These are phyloP conservation scores for Aspergillus sergii DNA, from an alignment of 2,329 filamentous ascomycete genomes.

Conservation along the genomic window DNA sequence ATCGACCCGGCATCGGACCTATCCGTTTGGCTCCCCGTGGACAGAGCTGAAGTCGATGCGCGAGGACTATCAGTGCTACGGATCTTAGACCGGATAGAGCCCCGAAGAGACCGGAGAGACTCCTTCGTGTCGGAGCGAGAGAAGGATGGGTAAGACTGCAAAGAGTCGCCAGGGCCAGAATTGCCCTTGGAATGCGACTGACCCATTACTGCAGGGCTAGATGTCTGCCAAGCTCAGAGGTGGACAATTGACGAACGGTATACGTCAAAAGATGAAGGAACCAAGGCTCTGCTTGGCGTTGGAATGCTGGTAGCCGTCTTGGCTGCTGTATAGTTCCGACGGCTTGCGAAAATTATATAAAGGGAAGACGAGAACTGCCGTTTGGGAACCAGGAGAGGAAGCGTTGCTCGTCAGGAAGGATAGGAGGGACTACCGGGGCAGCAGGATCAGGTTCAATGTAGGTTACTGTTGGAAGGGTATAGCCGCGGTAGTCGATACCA, in stretches of 20 bases:
- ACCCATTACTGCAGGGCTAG: slow-evolving; percentile 47
- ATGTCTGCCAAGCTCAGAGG: slow-evolving; percentile 36
- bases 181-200: slow-evolving; percentile 57
- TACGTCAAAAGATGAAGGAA: slow-evolving; percentile 25
- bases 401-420: neutral
- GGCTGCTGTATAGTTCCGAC: slow-evolving; percentile 23
- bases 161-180: slow-evolving; percentile 61
- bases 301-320: slow-evolving; percentile 33
- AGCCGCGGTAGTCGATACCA: neutral
- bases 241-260: slow-evolving; percentile 26
- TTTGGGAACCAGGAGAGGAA: neutral
- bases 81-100: slow-evolving; percentile 83
- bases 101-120: slow-evolving; percentile 82
- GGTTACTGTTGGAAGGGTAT: neutral
- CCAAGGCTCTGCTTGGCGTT: slow-evolving; percentile 26
- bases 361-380: slow-evolving; percentile 13
- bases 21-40: slow-evolving; percentile 59
- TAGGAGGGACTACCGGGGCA: slow-evolving; percentile 3
- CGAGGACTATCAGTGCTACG: slow-evolving; percentile 74
- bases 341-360: slow-evolving; percentile 21
- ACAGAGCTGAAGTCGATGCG: slow-evolving; percentile 67
- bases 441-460: slow-evolving; percentile 1
- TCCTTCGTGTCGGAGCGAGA: slow-evolving; percentile 91
- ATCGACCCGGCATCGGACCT: slow-evolving; percentile 75
- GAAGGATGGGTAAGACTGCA: slow-evolving; percentile 90